Evolutionary conservation across 331 rosid species (phyloP), one percentile per base, ranked within the genome.

Genomic region (Acacia pycnantha): DNA sequence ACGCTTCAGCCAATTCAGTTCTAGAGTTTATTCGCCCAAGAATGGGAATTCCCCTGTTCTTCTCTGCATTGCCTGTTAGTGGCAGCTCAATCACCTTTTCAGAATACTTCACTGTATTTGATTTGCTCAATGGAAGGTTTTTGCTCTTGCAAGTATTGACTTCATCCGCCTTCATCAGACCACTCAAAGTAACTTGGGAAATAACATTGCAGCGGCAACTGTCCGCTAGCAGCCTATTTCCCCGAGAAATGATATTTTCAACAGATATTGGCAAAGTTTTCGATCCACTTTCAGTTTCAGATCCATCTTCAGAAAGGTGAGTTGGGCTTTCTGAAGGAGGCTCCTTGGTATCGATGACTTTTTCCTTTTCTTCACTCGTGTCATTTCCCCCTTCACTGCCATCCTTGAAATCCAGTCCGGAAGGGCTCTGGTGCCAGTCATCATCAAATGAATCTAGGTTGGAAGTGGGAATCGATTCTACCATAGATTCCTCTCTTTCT

Each of bases 1-100:
- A 93, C 51, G 87, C 95, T 87, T 93, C 95, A 46, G 78, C 85
- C 50, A 91, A 87, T 85, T 93, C 94, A 4, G 86, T 87, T 82
- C 92, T 87, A 21, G 92, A 88, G 82, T 93, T 93, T 70, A 91
- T 82, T 65, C 85, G 88, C 70, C 90, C 74, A 0, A 84, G 74
- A 48, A 93, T 86, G 53, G 89, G 84, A 31, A 69, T 53, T 78
- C 82, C 88, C 86, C 78, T 85, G 78, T 76, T 85, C 84, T 78
- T 89, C 71, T 87, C 89, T 47, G 76, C 84, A 21, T 85, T 31
- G 61, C 87, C 89, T 22, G 73, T 68, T 19, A 79, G 64, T 9
- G 66, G 87, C 46, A 79, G 76, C 80, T 86, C 91, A 26, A 24
- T 80, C 58, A 70, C 65, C 73, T 88, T 91, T 79, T 83, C 80